These are phyloP conservation scores for Populus tomentosa DNA, from an alignment of 441 rosid genomes.

Conservation along the genomic window DNA sequence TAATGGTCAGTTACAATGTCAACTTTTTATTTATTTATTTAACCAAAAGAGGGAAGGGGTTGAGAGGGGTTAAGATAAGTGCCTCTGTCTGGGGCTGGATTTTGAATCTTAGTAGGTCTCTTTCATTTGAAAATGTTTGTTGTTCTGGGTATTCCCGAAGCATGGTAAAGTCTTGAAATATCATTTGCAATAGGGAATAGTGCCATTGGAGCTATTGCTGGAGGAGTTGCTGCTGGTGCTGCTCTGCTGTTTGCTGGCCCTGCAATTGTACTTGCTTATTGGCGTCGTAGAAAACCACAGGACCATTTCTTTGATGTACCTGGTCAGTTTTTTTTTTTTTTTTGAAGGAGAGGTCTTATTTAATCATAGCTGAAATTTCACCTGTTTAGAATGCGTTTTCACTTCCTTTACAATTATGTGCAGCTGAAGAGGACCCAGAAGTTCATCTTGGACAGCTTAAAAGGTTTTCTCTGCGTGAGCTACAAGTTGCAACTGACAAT, in stretches of 20 bases:
- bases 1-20: slow-evolving; percentile 33
- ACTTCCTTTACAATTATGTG: slow-evolving; percentile 15
- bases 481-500: slow-evolving; percentile 78
- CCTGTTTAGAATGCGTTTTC: slow-evolving; percentile 10
- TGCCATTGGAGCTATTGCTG: no score
- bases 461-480: slow-evolving; percentile 76
- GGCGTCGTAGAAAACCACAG: no score
- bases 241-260: no score
- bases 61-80: background rate
- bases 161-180: background rate
- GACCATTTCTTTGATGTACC: no score
- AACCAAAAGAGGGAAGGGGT: background rate
- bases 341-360: slow-evolving; percentile 13
- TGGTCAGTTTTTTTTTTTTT: slow-evolving; percentile 10
- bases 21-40: background rate
- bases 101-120: background rate
- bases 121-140: background rate
- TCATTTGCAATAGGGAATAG: slow-evolving; percentile 38
- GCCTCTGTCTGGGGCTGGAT: background rate
- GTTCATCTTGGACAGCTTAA: slow-evolving; percentile 85
- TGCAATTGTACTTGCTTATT: no score
- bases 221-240: no score
- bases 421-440: slow-evolving; percentile 97
- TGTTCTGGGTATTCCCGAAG: background rate
- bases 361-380: slow-evolving; percentile 2